Conservation (phyloP, 208 protist genomes). For the Vickermania ingenoplastis region DNA sequence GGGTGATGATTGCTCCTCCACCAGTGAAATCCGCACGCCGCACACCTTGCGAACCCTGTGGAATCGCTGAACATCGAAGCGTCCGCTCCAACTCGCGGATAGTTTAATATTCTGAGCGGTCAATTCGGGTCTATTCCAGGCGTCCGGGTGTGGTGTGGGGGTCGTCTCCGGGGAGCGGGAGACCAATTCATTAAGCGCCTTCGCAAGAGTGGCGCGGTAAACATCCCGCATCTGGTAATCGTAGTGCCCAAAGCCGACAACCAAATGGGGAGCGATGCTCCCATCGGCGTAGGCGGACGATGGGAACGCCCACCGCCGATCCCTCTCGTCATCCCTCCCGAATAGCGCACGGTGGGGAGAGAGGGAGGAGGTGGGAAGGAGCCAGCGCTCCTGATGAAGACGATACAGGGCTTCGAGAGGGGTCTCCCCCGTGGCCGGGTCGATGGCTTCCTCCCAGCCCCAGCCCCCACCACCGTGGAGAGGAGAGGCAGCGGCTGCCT, state of each 20-base stretch:
- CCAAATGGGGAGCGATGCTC: constrained; percentile 60
- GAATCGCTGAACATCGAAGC: constrained; percentile 68
- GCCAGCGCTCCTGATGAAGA: neutral
- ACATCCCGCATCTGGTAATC: constrained; percentile 68
- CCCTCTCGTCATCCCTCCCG: constrained; percentile 40
- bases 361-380: too few relatives aligned
- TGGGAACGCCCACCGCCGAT: constrained; percentile 50
- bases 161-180: too few relatives aligned
- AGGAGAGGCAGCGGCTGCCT: too few relatives aligned
- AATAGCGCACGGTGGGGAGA: constrained; percentile 50
- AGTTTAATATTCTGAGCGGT: constrained; percentile 13
- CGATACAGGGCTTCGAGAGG: neutral
- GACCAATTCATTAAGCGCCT: constrained; percentile 42
- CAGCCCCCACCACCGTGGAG: too few relatives aligned
- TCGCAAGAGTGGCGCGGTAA: constrained; percentile 66
- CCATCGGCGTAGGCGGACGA: constrained; percentile 50
- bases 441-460: neutral
- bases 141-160: too few relatives aligned
- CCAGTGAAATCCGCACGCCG: constrained; percentile 50
- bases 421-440: neutral
- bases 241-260: constrained; percentile 80
- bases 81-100: constrained; percentile 76
- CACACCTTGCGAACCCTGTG: constrained; percentile 66
- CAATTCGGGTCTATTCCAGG: too few relatives aligned
- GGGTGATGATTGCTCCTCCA: too few relatives aligned